Evolutionary conservation across 2,329 filamentous ascomycete genomes (phyloP), one percentile per base, ranked within the genome.

Genomic region (Pseudocercospora crystallina): DNA sequence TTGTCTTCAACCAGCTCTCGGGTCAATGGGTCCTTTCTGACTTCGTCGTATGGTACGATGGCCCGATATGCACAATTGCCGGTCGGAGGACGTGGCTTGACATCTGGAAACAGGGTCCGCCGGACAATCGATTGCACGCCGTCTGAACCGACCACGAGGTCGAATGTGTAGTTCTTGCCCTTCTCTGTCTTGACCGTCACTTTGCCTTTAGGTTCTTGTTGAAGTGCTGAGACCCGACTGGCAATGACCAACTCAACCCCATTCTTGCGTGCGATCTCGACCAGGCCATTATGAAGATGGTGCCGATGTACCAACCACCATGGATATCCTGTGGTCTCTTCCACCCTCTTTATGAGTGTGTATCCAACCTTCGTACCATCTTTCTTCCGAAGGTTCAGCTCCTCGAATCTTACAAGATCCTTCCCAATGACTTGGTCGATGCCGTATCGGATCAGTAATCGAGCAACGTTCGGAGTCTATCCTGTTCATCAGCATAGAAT

Each of bases 251-350:
- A 61, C 4, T 61, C 57, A 1, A 69, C 72, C 1, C 75, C 75
- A 11, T 68, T 60, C 11, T 65, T 58, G 15, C 65, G 57, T 1
- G 74, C 74, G 11, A 73, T 65, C 15, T 71, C 61, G 10, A 70
- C 68, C 2, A 78, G 62, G 11, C 73, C 73, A 13, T 68, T 64
- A 49, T 78, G 76, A 5, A 79, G 65, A 60, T 78, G 73, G 10
- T 75, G 74, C 20, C 63, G 65, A 42, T 78, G 74, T 9, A 78
- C 76, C 12, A 78, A 65, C 71, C 73, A 76, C 67, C 74, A 77
- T 8, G 70, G 72, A 31, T 64, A 65, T 14, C 64, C 61, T 7
- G 70, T 58, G 5, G 56, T 54, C 2, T 66, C 50, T 42, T 71
- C 67, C 9, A 73, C 56, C 8, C 63, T 61, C 11, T 58, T 58